Evolutionary conservation across 1,284 basidiomycete genomes (phyloP).

Genomic region (Lentinus polychrous): DNA sequence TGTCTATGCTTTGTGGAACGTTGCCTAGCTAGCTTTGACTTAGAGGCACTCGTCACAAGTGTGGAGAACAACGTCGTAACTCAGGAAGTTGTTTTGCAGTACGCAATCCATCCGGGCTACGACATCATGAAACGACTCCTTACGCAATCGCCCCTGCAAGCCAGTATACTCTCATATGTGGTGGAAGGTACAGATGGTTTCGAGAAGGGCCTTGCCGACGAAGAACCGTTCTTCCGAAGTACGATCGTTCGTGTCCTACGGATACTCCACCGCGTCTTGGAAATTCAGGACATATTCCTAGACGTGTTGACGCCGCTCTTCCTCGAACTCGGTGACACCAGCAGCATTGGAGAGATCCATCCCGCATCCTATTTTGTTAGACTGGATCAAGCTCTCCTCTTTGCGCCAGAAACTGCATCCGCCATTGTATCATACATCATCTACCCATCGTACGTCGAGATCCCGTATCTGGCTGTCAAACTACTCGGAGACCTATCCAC

Average conservation of each 20-base stretch:
- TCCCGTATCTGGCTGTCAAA: slow-evolving; percentile 76
- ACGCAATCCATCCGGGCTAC: slow-evolving; percentile 82
- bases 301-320: slow-evolving; percentile 84
- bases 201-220: slow-evolving; percentile 61
- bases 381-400: slow-evolving; percentile 80
- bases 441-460: slow-evolving; percentile 65
- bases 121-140: slow-evolving; percentile 80
- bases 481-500: slow-evolving; percentile 68
- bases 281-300: slow-evolving; percentile 85
- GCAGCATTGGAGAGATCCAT: slow-evolving; percentile 46
- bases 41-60: slow-evolving; percentile 54
- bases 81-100: slow-evolving; percentile 43
- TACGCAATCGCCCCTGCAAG: slow-evolving; percentile 64
- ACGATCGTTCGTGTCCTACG: slow-evolving; percentile 79
- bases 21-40: slow-evolving; percentile 74
- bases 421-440: slow-evolving; percentile 80
- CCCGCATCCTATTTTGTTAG: slow-evolving; percentile 65
- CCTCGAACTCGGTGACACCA: slow-evolving; percentile 52
- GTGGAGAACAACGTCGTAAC: slow-evolving; percentile 45
- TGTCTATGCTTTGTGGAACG: slow-evolving; percentile 85
- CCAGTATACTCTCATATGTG: slow-evolving; percentile 70
- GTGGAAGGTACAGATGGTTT: slow-evolving; percentile 73
- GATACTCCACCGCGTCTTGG: slow-evolving; percentile 77
- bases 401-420: slow-evolving; percentile 70
- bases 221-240: slow-evolving; percentile 64